Evolutionary conservation across 129 eudicot species (phyloP).

Genomic region (Tanacetum coccineum): DNA sequence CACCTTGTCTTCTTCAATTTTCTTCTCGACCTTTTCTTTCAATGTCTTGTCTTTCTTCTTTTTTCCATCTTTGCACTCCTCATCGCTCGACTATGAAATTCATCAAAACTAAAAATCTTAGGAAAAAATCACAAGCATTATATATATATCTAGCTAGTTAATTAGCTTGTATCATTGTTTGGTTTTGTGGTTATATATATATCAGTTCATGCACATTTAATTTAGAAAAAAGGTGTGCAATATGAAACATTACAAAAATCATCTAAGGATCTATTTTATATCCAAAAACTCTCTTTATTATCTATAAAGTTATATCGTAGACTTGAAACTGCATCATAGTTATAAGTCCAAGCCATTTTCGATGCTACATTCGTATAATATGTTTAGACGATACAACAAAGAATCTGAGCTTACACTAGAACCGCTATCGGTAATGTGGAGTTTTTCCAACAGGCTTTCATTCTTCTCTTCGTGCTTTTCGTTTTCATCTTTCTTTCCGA

Average conservation of each 20-base stretch:
- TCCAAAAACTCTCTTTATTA: too few relatives aligned
- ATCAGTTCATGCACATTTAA: not conserved
- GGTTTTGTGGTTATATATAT: too few relatives aligned
- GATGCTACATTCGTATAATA: not conserved
- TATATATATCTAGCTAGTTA: too few relatives aligned
- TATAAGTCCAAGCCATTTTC: not conserved
- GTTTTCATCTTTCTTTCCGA: constrained; percentile 56
- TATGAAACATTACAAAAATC: too few relatives aligned
- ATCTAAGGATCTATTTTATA: not conserved
- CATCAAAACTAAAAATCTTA: not conserved
- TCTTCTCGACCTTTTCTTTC: constrained; percentile 59
- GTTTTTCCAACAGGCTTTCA: constrained; percentile 40
- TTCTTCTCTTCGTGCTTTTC: constrained; percentile 38
- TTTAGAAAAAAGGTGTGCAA: not conserved
- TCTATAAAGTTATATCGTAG: not conserved
- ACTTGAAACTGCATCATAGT: not conserved
- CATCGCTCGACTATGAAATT: constrained; percentile 60
- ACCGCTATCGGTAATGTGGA: constrained; percentile 52
- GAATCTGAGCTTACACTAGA: constrained; percentile 52
- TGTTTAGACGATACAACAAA: not conserved
- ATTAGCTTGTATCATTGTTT: too few relatives aligned
- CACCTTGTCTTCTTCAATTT: constrained; percentile 28
- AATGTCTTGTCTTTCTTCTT: constrained; percentile 58
- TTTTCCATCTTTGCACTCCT: constrained; percentile 58
- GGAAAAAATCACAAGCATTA: not conserved